A percentile compares a stretch with the other conserved stretches of the same genome.
Conservation (phyloP, 768 basidiomycete species). For the Gelatoporia subvermispora region DNA sequence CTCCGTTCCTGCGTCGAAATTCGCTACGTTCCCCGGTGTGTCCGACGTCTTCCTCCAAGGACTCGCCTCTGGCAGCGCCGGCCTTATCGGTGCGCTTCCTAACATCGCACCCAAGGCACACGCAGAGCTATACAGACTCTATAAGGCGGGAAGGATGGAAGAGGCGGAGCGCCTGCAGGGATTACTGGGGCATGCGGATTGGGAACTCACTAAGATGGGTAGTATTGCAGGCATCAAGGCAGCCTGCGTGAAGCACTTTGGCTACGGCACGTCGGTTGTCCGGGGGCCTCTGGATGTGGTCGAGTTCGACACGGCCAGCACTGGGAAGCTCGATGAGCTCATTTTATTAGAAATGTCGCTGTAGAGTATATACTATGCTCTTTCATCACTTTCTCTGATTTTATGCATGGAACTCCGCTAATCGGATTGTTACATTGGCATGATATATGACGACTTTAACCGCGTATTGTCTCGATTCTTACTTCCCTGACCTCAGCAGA, state of each 20-base stretch:
- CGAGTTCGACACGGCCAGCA: constrained; percentile 13
- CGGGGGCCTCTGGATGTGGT: constrained; percentile 22
- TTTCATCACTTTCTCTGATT: too few species aligned
- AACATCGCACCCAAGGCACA: constrained; percentile 51
- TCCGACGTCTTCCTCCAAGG: constrained; percentile 57
- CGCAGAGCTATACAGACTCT: constrained; percentile 42
- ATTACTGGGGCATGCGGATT: constrained; percentile 61
- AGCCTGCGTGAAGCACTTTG: constrained; percentile 56
- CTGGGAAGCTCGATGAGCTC: constrained; percentile 21
- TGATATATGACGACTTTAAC: too few species aligned
- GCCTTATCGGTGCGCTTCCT: constrained; percentile 37
- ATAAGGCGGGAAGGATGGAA: constrained; percentile 44
- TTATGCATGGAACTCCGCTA: too few species aligned
- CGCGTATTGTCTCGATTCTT: too few species aligned
- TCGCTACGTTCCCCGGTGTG: constrained; percentile 73
- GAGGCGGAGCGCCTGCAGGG: constrained; percentile 62
- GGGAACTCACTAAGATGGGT: constrained; percentile 57
- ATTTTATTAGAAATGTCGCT: constrained; percentile 26
- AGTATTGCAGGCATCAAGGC: constrained; percentile 68
- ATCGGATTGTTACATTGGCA: too few species aligned
- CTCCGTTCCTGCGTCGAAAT: constrained; percentile 45
- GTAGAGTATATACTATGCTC: constrained; percentile 1
- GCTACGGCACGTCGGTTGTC: constrained; percentile 45
- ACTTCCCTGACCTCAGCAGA: too few species aligned
- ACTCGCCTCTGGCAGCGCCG: constrained; percentile 37